Conservation (phyloP, 2,329 filamentous ascomycete species). For the Rugonectria rugulosa region DNA sequence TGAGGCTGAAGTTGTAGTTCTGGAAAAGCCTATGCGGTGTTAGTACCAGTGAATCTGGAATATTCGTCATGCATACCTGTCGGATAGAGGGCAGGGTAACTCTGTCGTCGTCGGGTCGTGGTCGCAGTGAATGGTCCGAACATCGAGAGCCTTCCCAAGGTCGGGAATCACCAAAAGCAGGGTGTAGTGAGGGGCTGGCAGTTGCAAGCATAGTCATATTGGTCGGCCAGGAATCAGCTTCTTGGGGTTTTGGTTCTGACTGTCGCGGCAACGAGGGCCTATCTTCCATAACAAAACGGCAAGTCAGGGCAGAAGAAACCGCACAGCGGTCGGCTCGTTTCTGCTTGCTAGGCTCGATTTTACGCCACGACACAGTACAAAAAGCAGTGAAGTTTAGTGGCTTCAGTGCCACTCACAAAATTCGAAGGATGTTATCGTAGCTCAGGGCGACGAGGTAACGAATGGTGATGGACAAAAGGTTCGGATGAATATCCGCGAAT, state of each 20-base stretch:
- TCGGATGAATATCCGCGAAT: constrained; percentile 25
- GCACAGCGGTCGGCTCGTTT: constrained; percentile 29
- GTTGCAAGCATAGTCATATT: constrained; percentile 62
- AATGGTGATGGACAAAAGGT: constrained; percentile 14
- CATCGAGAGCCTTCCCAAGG: constrained; percentile 49
- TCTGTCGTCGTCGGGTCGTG: constrained; percentile 49
- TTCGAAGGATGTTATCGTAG: constrained; percentile 13
- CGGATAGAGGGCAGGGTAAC: constrained; percentile 60
- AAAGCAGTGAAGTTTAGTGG: background rate
- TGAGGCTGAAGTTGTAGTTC: constrained; percentile 50
- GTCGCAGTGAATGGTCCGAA: constrained; percentile 45
- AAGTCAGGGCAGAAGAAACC: constrained; percentile 28
- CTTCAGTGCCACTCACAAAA: constrained; percentile 1
- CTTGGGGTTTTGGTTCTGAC: constrained; percentile 38
- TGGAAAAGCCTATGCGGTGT: constrained; percentile 53
- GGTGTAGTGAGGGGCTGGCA: constrained; percentile 50
- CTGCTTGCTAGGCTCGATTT: constrained; percentile 18
- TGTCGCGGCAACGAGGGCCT: constrained; percentile 45
- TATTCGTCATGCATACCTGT: constrained; percentile 50
- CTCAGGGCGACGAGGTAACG: constrained; percentile 13
- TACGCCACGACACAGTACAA: background rate
- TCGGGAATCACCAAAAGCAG: constrained; percentile 50
- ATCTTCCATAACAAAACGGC: constrained; percentile 50
- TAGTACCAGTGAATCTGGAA: constrained; percentile 22
- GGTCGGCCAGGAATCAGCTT: constrained; percentile 35